Evolutionary conservation across 2,329 filamentous ascomycete species (phyloP), one percentile per base, ranked within the genome.

Genomic region (Penicillium sp.): DNA sequence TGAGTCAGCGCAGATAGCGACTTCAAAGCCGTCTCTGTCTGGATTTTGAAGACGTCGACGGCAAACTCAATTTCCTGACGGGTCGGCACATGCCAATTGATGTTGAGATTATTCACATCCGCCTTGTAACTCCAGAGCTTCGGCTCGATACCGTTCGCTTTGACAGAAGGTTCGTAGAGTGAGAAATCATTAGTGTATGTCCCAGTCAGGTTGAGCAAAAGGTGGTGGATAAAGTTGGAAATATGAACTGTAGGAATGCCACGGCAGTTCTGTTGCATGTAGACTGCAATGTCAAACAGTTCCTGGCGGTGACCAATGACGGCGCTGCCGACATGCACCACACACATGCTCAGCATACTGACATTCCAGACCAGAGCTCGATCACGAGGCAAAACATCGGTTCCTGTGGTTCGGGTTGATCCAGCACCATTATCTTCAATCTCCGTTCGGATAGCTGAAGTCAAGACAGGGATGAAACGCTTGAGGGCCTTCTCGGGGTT

Each of bases 371-470:
- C 90, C 15, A 98, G 75, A 4, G 88, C 93, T 48, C 93, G 80
- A 66, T 98, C 93, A 57, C 93, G 82, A 8, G 93, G 93, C 17
- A 98, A 77, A 38, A 97, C 89, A 68, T 98, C 93, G 1, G 87
- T 87, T 19, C 93, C 93, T 48, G 88, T 95, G 49, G 89, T 97
- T 60, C 93, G 81, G 50, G 94, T 94, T 2, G 91, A 97, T 2
- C 91, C 94, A 19, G 93, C 93, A 43, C 91, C 88, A 65, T 97
- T 98, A 68, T 91, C 88, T 63, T 95, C 90, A 57, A 98, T 98
- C 69, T 98, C 93, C 53, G 88, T 95, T 54, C 90, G 87, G 57
- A 98, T 98, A 49, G 88, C 90, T 65, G 87, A 80, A 44, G 95
- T 85, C 46, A 97, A 77, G 74, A 95, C 88, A 1, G 93, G 93